A percentile compares a stretch with the other conserved stretches of the same genome.
Conservation (phyloP, 2,329 filamentous ascomycete genomes). For the Xylariaceae sp. region DNA sequence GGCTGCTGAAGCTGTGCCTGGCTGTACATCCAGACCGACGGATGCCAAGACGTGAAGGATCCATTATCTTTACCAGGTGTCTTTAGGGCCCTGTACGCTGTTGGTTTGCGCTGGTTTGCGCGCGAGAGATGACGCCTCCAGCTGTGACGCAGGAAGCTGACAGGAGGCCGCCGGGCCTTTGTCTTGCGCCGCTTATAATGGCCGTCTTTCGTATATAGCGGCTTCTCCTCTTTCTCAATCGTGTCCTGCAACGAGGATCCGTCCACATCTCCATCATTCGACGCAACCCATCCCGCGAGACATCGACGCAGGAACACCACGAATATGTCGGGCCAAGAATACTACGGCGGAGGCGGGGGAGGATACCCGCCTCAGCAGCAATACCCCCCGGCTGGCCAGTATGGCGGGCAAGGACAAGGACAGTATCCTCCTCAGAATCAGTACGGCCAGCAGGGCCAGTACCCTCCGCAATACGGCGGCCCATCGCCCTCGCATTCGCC, state of each 20-base stretch:
- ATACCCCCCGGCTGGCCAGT: constrained; percentile 15
- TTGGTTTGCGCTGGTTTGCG: no score
- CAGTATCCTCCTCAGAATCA: constrained; percentile 8
- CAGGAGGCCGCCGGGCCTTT: constrained; percentile 2
- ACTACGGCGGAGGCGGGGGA: constrained; percentile 17
- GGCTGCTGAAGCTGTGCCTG: no score
- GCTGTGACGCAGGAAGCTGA: background rate
- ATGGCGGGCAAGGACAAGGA: constrained; percentile 13
- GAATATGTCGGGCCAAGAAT: constrained; percentile 22
- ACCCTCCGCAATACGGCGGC: constrained; percentile 11
- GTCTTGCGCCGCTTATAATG: background rate
- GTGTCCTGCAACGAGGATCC: background rate
- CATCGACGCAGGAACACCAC: background rate
- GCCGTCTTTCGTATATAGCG: background rate
- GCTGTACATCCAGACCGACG: no score
- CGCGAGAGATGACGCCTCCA: no score
- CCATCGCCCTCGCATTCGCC: constrained; percentile 15
- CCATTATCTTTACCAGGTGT: background rate
- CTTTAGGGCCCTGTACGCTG: no score
- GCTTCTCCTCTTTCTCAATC: background rate
- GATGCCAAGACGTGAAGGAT: no score
- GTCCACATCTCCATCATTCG: background rate
- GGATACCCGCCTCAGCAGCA: constrained; percentile 13
- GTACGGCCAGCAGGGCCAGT: constrained; percentile 10
- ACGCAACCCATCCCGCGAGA: background rate